Conservation (phyloP, 2,329 filamentous ascomycete genomes). For the Monilinia vaccinii-corymbosi region DNA sequence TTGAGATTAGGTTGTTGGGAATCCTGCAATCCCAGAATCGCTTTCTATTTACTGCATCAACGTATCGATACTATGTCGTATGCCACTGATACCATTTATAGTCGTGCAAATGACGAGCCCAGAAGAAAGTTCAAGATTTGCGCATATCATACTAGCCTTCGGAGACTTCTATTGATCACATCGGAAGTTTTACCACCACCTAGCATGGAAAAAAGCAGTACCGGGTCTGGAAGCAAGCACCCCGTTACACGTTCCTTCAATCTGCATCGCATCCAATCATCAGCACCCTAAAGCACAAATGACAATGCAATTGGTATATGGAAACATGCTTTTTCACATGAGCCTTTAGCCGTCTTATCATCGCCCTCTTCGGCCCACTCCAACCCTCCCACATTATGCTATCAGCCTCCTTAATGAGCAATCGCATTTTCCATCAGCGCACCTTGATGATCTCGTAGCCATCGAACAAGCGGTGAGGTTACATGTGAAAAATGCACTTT, state of each 20-base stretch:
- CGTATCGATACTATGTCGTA: background rate
- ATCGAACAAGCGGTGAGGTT: constrained; percentile 1
- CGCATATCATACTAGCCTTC: background rate
- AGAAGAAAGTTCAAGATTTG: background rate
- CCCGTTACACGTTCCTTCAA: too few species aligned
- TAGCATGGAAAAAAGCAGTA: background rate
- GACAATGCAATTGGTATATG: too few species aligned
- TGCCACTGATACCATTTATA: background rate
- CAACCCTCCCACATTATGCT: background rate
- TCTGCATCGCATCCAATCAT: background rate
- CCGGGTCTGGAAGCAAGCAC: constrained; percentile 2
- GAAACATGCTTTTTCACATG: background rate
- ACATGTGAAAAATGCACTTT: background rate
- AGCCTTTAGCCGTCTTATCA: background rate
- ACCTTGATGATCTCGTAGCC: background rate
- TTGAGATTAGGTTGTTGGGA: background rate
- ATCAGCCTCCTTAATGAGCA: background rate
- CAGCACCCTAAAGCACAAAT: background rate
- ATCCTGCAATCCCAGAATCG: background rate
- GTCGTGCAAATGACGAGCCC: background rate
- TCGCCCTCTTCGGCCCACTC: background rate
- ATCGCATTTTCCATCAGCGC: background rate
- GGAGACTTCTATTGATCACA: background rate
- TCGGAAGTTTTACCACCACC: background rate
- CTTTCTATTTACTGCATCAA: background rate